phyloP scores from a whole-genome alignment of 2,329 filamentous ascomycete genomes.

The Talaromyces marneffei region DNA sequence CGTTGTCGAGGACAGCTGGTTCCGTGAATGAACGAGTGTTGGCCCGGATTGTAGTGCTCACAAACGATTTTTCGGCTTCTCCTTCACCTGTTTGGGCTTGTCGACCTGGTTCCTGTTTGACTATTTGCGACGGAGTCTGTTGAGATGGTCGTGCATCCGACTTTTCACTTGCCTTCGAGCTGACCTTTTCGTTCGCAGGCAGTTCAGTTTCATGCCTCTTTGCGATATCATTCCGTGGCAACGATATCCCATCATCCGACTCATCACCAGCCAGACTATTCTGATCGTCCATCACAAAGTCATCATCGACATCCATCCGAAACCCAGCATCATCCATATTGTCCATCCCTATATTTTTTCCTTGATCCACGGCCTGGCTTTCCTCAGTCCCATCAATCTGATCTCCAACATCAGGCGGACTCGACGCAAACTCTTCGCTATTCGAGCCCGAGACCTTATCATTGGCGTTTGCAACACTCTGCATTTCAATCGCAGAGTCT shows the following conservation, averaged over 20 bases:
- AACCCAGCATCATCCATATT: slow-evolving; percentile 1
- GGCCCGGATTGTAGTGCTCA: slow-evolving; percentile 9
- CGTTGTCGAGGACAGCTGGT: background rate
- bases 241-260: slow-evolving; percentile 2
- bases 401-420: slow-evolving; percentile 11
- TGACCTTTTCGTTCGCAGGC: background rate
- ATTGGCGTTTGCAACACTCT: background rate
- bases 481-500: background rate
- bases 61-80: background rate
- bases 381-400: background rate
- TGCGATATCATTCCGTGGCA: background rate
- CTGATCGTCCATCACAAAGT: background rate
- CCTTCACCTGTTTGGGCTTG: background rate
- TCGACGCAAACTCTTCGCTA: slow-evolving; percentile 17
- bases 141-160: background rate
- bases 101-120: background rate
- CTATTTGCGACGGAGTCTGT: background rate
- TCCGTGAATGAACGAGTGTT: background rate
- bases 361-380: background rate
- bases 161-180: background rate
- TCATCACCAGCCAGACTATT: background rate
- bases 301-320: slow-evolving; percentile 1
- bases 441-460: background rate
- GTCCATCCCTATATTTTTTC: background rate
- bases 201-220: background rate